A percentile compares a stretch with the other conserved stretches of the same genome.
Evolutionary conservation across 2,329 filamentous ascomycete genomes (phyloP).

Genomic region (Colletotrichum navitas): DNA sequence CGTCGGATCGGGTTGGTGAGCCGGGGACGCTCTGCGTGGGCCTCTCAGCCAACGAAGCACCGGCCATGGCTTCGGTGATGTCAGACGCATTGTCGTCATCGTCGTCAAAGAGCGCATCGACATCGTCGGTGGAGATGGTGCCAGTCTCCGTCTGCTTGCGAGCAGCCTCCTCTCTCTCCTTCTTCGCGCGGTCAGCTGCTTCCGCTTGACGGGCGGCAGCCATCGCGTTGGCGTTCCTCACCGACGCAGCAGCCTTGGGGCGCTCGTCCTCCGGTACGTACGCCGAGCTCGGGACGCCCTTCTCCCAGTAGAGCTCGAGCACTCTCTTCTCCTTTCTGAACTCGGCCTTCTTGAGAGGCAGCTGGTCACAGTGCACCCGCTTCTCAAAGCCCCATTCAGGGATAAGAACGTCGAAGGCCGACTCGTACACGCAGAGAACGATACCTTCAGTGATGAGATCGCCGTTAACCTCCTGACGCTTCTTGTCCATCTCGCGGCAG

Average conservation of each 20-base stretch:
- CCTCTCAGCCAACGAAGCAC: constrained; percentile 88
- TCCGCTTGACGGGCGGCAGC: constrained; percentile 85
- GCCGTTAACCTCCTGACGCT: constrained; percentile 85
- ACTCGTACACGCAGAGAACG: constrained; percentile 97
- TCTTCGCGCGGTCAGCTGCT: constrained; percentile 82
- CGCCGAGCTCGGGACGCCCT: constrained; percentile 94
- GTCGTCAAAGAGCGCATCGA: constrained; percentile 95
- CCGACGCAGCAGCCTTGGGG: constrained; percentile 82
- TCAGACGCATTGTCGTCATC: constrained; percentile 91
- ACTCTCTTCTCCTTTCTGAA: constrained; percentile 96
- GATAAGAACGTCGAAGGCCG: constrained; percentile 97
- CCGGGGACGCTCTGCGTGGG: constrained; percentile 96
- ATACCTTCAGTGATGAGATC: constrained; percentile 97
- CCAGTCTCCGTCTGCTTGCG: constrained; percentile 95
- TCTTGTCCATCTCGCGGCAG: constrained; percentile 95
- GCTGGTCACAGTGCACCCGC: constrained; percentile 97
- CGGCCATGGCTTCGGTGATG: constrained; percentile 89
- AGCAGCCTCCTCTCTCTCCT: constrained; percentile 90
- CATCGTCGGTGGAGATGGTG: constrained; percentile 92
- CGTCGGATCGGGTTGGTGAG: constrained; percentile 82
- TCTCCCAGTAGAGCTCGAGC: constrained; percentile 99
- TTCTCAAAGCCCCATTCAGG: constrained; percentile 99
- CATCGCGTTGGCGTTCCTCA: constrained; percentile 79
- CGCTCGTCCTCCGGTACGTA: constrained; percentile 98
- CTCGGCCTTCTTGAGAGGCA: constrained; percentile 98